Base-by-base conservation (phyloP, 495 filamentous ascomycete species). In the Aspergillus affinis region DNA sequence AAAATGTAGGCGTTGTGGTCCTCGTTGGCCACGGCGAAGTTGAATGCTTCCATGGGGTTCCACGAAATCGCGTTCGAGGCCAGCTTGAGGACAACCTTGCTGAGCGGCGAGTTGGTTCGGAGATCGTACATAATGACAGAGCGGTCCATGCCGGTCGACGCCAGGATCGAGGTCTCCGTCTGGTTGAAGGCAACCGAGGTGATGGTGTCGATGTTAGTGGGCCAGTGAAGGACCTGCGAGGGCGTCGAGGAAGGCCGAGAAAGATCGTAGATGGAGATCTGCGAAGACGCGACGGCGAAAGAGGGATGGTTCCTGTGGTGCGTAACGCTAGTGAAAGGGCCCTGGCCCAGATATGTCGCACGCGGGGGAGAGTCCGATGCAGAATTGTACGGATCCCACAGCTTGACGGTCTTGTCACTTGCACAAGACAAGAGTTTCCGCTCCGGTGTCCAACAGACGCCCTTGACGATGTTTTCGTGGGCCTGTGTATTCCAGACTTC, bases 41-140 rank as follows among this genome's bases (percentile, higher is more conserved):
- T 96, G 80, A 95, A 92, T 7, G 92, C 87, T 74, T 96, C 92
- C 87, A 97, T 92, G 0, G 93, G 94, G 69, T 98, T 98, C 91
- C 93, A 99, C 30, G 87, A 79, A 41, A 98, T 82, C 18, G 90
- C 81, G 72, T 98, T 98, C 23, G 86, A 88, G 26, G 92, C 87
- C 49, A 97, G 83, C 48, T 84, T 89, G 45, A 97, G 84, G 4
- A 89, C 82, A 7, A 89, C 82, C 62, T 92, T 92, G 45, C 88
- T 81, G 17, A 97, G 80, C 13, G 94, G 90, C 41, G 87, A 90
- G 9, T 85, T 86, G 52, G 95, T 98, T 49, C 94, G 88, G 30
- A 98, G 79, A 73, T 98, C 94, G 71, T 90, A 92, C 57, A 98
- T 82, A 54, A 96, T 86, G 58, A 98, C 79, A 4, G 88, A 90